A percentile compares a stretch with the other conserved stretches of the same genome.
Conservation (phyloP, 148 eudicot species). For the Camellia granthamiana region DNA sequence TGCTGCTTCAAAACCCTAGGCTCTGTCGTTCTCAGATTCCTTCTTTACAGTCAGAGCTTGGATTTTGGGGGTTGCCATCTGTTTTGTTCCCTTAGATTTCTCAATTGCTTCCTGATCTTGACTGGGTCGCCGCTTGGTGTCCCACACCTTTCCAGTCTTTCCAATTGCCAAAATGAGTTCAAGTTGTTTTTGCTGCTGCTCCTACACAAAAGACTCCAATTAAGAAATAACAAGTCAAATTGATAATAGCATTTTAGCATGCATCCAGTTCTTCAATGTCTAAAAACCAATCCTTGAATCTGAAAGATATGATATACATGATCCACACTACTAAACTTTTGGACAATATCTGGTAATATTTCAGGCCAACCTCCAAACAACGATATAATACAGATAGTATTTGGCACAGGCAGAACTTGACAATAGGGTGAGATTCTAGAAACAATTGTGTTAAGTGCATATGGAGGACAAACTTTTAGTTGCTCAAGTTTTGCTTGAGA, state of each 20-base stretch:
- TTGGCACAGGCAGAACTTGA: too few species aligned
- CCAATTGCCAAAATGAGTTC: conserved; percentile 80
- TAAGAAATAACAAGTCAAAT: conserved; percentile 9
- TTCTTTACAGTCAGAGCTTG: conserved; percentile 30
- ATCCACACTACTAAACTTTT: too few species aligned
- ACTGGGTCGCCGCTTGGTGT: conserved; percentile 33
- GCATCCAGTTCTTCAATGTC: neutral
- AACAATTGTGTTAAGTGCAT: too few species aligned
- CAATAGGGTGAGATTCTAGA: too few species aligned
- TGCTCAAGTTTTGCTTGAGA: neutral
- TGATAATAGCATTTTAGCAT: neutral
- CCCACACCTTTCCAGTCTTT: conserved; percentile 57
- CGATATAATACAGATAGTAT: too few species aligned
- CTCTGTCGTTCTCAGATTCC: conserved; percentile 35
- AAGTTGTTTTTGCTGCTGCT: conserved; percentile 79
- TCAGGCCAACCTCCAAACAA: too few species aligned
- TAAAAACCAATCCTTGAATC: neutral
- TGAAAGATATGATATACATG: neutral
- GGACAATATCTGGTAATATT: too few species aligned
- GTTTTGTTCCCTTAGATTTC: conserved; percentile 25
- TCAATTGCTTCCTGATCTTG: conserved; percentile 25
- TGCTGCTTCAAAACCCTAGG: conserved; percentile 2
- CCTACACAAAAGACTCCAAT: conserved; percentile 21
- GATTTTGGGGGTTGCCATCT: conserved; percentile 32
- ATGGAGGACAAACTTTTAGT: too few species aligned